Evolutionary conservation across 148 eudicot genomes (phyloP), one percentile per base, ranked within the genome.

Genomic region (Cornus florida): DNA sequence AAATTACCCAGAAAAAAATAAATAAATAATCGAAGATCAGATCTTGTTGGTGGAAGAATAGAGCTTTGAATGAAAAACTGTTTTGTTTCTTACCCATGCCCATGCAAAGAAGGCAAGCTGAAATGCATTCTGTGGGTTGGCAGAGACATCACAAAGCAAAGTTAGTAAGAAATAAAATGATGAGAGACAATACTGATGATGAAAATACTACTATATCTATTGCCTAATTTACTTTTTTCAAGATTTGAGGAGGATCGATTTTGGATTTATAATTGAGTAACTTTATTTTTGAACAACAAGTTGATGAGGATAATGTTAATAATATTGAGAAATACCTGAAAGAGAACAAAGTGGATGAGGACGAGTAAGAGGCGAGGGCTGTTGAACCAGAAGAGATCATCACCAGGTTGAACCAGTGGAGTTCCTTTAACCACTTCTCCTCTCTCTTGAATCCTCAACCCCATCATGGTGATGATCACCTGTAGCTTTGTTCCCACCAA

Each of bases 351-450:
- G 72, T 89, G 77, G 76, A 89, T 86, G 79, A 89, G 89, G 77
- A 66, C 79, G 31, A 89, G 87, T 1, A 89, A 31, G 77, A 86
- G 86, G 6, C 85, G 82, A 19, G 89, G 91, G 48, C 85, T 81
- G 70, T 79, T 85, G 67, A 89, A 89, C 89, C 91, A 89, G 74
- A 86, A 89, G 66, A 89, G 86, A 20, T 85, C 86, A 69, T 89
- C 89, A 4, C 81, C 86, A 22, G 88, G 91, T 22, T 83, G 64
- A 62, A 89, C 91, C 71, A 85, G 83, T 14, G 85, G 88, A 17
- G 68, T 77, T 17, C 89, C 91, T 57, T 81, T 83, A 2, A 86
- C 79, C 50, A 89, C 84, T 9, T 85, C 80, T 43, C 88, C 89
- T 74, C 79, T 81, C 2, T 89, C 86, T 73, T 84, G 86, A 56